phyloP scores from a whole-genome alignment of 2,329 filamentous ascomycete species.

The Lecanoromycetidae sp. region DNA sequence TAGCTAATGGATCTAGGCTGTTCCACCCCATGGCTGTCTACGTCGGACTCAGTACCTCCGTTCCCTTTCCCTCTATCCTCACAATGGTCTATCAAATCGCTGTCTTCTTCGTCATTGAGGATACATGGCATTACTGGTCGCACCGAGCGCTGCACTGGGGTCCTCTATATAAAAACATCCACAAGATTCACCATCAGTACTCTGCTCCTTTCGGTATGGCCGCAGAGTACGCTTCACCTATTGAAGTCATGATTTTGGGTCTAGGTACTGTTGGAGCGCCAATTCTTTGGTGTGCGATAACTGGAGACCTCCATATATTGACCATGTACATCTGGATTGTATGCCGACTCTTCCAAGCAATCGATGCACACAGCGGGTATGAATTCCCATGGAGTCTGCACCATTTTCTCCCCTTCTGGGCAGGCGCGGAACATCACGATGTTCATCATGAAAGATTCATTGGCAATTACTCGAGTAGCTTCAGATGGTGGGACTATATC shows the following conservation, averaged over 20 bases:
- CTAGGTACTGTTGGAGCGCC: slow-evolving; percentile 73
- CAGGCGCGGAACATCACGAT: slow-evolving; percentile 92
- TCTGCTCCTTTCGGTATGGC: slow-evolving; percentile 93
- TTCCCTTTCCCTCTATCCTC: slow-evolving; percentile 71
- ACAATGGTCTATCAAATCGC: slow-evolving; percentile 87
- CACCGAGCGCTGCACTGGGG: slow-evolving; percentile 91
- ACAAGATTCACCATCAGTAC: slow-evolving; percentile 99
- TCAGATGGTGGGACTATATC: slow-evolving; percentile 96
- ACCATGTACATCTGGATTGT: slow-evolving; percentile 98
- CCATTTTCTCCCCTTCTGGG: slow-evolving; percentile 96
- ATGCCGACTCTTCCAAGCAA: slow-evolving; percentile 86
- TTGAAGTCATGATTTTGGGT: slow-evolving; percentile 91
- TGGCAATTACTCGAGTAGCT: slow-evolving; percentile 94
- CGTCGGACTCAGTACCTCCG: slow-evolving; percentile 74
- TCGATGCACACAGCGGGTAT: slow-evolving; percentile 94
- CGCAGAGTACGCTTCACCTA: slow-evolving; percentile 93
- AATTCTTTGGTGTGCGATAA: slow-evolving; percentile 71
- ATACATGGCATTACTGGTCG: slow-evolving; percentile 96
- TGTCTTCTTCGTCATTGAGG: slow-evolving; percentile 90
- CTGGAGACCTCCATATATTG: slow-evolving; percentile 78
- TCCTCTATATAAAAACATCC: slow-evolving; percentile 87
- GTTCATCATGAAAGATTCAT: slow-evolving; percentile 97
- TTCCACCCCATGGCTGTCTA: slow-evolving; percentile 95
- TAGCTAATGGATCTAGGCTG: slow-evolving; percentile 38
- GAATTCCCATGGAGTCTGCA: slow-evolving; percentile 97